These are phyloP conservation scores for Solanum bulbocastanum DNA, from an alignment of 257 asterid genomes.

Conservation along the genomic window DNA sequence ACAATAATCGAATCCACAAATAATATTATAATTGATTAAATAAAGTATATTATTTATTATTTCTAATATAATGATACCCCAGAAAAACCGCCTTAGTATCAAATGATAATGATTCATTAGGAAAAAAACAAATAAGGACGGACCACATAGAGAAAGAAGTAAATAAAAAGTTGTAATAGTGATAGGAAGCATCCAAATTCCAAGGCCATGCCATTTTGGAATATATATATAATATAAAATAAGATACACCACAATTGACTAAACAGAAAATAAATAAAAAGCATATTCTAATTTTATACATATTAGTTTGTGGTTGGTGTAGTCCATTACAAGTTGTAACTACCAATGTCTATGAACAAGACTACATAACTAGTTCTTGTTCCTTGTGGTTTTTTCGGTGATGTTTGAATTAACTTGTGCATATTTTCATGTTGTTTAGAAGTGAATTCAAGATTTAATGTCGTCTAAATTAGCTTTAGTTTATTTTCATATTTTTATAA, in stretches of 20 bases:
- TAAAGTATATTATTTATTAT: not conserved
- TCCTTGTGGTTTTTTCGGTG: not conserved
- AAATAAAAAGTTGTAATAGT: not conserved
- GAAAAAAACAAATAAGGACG: not conserved
- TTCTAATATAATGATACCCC: not conserved
- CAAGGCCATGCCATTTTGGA: not conserved
- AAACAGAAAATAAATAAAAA: not conserved
- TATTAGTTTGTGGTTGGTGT: not conserved
- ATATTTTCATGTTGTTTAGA: not conserved
- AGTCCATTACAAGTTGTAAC: not conserved
- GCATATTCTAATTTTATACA: not conserved
- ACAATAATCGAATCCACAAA: not conserved
- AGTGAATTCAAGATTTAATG: not conserved
- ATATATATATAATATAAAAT: not conserved
- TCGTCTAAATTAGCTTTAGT: not conserved
- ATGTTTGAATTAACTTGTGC: not conserved
- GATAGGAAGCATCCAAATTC: not conserved
- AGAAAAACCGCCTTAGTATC: not conserved
- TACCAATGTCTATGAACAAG: not conserved
- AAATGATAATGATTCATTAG: not conserved
- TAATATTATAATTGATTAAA: not conserved
- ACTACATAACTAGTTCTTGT: not conserved
- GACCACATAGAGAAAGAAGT: not conserved
- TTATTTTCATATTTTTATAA: not conserved
- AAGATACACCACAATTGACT: not conserved